Conservation (phyloP, 2,329 filamentous ascomycete genomes). For the Onygenales sp. region DNA sequence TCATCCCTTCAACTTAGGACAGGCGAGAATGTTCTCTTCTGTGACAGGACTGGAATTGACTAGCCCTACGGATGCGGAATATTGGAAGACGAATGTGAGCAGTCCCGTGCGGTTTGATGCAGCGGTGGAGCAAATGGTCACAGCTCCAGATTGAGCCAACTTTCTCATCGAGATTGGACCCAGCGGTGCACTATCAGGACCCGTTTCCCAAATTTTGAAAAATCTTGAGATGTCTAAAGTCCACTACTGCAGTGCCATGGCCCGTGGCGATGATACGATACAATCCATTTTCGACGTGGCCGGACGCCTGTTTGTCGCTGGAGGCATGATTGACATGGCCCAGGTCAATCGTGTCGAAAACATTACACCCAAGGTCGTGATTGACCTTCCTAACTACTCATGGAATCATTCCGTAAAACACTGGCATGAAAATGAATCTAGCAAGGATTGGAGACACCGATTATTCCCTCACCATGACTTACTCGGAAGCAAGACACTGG, state of each 20-base stretch:
- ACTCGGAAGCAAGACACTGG: slow-evolving; percentile 16
- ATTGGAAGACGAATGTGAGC: not conserved
- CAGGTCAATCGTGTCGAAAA: slow-evolving; percentile 1
- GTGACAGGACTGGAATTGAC: not conserved
- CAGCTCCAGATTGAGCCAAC: not conserved
- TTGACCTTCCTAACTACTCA: slow-evolving; percentile 17
- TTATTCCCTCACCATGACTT: slow-evolving; percentile 13
- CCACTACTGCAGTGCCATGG: not conserved
- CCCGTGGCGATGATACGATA: slow-evolving; percentile 4
- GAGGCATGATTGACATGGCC: not conserved
- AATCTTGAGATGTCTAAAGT: not conserved
- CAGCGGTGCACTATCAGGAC: slow-evolving; percentile 11
- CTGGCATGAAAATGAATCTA: slow-evolving; percentile 16
- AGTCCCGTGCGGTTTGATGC: not conserved
- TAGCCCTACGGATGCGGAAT: not conserved
- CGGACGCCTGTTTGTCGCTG: not conserved
- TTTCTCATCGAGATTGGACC: slow-evolving; percentile 17
- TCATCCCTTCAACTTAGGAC: not conserved
- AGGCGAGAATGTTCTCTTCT: not conserved
- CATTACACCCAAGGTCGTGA: slow-evolving; percentile 4
- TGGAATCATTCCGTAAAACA: slow-evolving; percentile 15
- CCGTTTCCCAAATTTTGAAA: slow-evolving; percentile 10
- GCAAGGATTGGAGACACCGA: slow-evolving; percentile 10
- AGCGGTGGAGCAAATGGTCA: not conserved
- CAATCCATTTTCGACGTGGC: slow-evolving; percentile 1